phyloP scores from a whole-genome alignment of 2,329 filamentous ascomycete species.

The Calonectria pteridis region DNA sequence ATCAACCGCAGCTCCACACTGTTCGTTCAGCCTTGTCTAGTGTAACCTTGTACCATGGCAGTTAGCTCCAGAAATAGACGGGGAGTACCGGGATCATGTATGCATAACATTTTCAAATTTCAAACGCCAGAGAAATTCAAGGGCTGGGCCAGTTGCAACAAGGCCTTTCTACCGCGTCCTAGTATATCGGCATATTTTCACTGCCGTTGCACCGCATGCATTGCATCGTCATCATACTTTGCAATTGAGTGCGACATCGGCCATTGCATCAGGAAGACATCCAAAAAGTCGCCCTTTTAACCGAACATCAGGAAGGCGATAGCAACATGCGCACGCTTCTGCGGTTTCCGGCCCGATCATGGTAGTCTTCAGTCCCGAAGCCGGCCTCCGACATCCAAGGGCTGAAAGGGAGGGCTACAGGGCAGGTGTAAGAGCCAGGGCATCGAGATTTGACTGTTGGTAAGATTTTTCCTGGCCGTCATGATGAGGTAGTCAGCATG shows the following conservation, averaged over 20 bases:
- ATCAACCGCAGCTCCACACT: neutral
- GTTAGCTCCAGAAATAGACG: constrained; percentile 26
- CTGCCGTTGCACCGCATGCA: neutral
- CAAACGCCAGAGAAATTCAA: neutral
- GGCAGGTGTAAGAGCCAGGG: constrained; percentile 29
- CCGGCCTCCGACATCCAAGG: neutral
- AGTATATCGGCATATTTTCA: neutral
- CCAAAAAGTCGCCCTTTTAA: neutral
- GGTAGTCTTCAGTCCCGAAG: neutral
- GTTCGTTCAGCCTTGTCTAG: constrained; percentile 6
- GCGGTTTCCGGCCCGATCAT: neutral
- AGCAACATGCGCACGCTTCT: neutral
- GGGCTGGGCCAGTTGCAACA: neutral
- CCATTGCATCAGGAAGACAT: neutral
- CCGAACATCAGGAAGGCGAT: neutral
- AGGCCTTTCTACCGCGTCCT: neutral
- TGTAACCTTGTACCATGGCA: constrained; percentile 47
- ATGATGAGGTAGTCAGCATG: constrained; percentile 18
- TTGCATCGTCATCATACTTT: neutral
- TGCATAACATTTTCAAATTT: constrained; percentile 5
- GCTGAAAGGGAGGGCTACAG: neutral
- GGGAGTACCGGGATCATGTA: neutral
- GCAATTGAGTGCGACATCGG: neutral
- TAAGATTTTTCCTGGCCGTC: constrained; percentile 6
- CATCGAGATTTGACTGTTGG: constrained; percentile 22